These are phyloP conservation scores for Caryopteris hybrid DNA, from an alignment of 305 asterid species.

Conservation along the genomic window DNA sequence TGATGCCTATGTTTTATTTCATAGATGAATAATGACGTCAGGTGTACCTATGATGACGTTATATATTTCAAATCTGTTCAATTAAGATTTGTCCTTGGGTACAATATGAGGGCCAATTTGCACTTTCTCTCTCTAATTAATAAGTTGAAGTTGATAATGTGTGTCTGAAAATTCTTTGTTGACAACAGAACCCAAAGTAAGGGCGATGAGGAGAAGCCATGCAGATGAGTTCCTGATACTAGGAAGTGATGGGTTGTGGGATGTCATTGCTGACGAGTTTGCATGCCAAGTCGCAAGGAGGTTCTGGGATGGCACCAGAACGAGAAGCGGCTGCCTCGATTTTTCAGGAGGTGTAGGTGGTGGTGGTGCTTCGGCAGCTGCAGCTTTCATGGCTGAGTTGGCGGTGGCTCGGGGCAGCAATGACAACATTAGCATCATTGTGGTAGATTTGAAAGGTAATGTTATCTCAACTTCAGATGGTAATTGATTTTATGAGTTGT, in stretches of 20 bases:
- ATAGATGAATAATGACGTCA: no score
- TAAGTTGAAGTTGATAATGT: no score
- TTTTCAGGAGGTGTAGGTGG: no score
- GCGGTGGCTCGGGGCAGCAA: conserved; percentile 53
- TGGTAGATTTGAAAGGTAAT: conserved; percentile 24
- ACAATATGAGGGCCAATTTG: no score
- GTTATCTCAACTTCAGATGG: no score
- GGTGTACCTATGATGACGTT: no score
- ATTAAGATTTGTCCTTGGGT: no score
- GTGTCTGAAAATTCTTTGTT: not conserved
- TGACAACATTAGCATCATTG: conserved; percentile 43
- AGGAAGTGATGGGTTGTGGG: conserved; percentile 71
- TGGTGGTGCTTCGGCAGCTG: conserved; percentile 26
- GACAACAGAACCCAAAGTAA: conserved; percentile 38
- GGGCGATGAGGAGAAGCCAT: conserved; percentile 19
- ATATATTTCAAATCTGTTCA: no score
- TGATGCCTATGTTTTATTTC: no score
- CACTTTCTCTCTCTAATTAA: no score
- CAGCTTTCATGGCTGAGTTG: conserved; percentile 37
- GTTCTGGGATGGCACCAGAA: conserved; percentile 1
- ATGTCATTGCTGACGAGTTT: conserved; percentile 42
- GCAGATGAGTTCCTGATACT: conserved; percentile 51
- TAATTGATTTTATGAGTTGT: no score
- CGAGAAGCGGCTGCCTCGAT: not conserved
- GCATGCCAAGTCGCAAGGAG: conserved; percentile 46